Percentiles rank a stretch among this genome's conserved stretches.
These are phyloP conservation scores for Sarocladium brachiariae DNA, from an alignment of 2,329 filamentous ascomycete genomes.

Conservation along the genomic window DNA sequence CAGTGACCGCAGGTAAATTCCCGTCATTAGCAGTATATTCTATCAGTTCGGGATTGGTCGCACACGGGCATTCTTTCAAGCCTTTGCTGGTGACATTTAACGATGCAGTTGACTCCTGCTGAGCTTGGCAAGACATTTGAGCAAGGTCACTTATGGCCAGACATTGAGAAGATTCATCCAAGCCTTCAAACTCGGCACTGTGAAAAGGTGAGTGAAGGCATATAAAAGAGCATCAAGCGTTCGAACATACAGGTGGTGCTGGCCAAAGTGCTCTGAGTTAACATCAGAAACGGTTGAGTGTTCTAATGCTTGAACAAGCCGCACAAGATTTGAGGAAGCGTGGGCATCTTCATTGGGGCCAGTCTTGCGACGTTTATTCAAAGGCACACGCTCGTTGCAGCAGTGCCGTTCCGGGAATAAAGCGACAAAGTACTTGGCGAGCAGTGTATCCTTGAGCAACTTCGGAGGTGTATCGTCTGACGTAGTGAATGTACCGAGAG, in stretches of 20 bases:
- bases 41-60: neutral
- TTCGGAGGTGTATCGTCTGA: neutral
- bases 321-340: neutral
- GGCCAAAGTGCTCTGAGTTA: neutral
- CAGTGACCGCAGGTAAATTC: neutral
- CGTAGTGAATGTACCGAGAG: neutral
- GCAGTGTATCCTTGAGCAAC: neutral
- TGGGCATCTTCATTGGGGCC: neutral
- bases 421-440: neutral
- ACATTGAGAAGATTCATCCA: constrained; percentile 1
- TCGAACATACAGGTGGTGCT: neutral
- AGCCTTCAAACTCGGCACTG: neutral
- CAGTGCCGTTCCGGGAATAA: neutral
- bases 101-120: constrained; percentile 19
- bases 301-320: neutral
- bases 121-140: constrained; percentile 28
- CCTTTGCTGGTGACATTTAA: too few species aligned
- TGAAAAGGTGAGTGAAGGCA: neutral
- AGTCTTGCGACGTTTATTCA: neutral
- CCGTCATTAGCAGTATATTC: neutral
- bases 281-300: neutral
- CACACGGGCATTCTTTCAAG: neutral
- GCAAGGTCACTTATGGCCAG: neutral
- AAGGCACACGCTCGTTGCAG: neutral
- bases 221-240: neutral